Evolutionary conservation across 345 rosid species (phyloP).

Genomic region (Crucihimalaya himalaica): DNA sequence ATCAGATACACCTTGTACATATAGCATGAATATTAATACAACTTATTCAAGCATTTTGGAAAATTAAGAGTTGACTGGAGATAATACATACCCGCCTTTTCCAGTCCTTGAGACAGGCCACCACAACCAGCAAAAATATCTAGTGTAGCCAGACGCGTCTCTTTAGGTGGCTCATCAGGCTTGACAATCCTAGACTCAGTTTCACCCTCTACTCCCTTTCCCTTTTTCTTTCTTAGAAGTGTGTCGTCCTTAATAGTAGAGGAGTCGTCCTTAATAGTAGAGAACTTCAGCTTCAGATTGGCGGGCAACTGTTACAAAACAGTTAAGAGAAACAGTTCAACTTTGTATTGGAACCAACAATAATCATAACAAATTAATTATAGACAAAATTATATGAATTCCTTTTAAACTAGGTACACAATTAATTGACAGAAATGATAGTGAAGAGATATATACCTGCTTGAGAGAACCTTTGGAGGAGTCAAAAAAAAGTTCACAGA

Average conservation of each 20-base stretch:
- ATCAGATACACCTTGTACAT: constrained; percentile 58
- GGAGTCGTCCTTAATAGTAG: constrained; percentile 50
- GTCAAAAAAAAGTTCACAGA: constrained; percentile 76
- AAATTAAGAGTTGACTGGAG: background rate
- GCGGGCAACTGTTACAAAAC: constrained; percentile 56
- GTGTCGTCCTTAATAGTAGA: constrained; percentile 52
- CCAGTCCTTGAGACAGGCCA: constrained; percentile 73
- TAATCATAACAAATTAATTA: background rate
- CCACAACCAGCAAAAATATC: constrained; percentile 94
- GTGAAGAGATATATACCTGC: constrained; percentile 50
- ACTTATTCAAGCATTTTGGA: background rate
- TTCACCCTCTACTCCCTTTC: constrained; percentile 67
- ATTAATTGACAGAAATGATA: background rate
- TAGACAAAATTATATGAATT: background rate
- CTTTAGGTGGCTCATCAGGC: constrained; percentile 42
- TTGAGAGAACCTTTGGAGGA: constrained; percentile 67
- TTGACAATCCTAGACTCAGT: constrained; percentile 41
- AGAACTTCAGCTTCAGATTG: constrained; percentile 52
- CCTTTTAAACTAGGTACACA: background rate
- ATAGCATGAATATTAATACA: constrained; percentile 25
- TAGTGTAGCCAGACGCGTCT: constrained; percentile 54
- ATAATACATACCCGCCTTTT: constrained; percentile 54
- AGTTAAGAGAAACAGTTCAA: constrained; percentile 26
- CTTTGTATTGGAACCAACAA: constrained; percentile 8
- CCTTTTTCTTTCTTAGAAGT: constrained; percentile 68